Percentiles rank a stretch among this genome's conserved stretches.
phyloP scores from a whole-genome alignment of 352 stramenopile species.

The Phytophthora boehmeriae region DNA sequence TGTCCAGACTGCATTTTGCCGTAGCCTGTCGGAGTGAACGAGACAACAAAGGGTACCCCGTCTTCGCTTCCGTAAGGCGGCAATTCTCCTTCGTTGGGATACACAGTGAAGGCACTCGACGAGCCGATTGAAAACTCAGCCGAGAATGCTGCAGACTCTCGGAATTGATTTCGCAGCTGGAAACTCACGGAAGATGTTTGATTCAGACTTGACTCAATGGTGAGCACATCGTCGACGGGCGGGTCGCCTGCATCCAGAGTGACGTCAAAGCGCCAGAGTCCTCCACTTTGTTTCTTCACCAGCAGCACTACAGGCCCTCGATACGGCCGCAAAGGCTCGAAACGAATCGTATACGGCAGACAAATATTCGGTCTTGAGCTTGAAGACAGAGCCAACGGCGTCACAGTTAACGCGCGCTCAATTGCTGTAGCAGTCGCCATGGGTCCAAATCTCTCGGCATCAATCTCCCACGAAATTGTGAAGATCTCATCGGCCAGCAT shows the following conservation, averaged over 20 bases:
- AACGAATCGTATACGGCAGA: constrained; percentile 68
- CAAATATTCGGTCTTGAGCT: constrained; percentile 6
- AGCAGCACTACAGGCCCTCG: constrained; percentile 74
- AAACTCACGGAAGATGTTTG: constrained; percentile 88
- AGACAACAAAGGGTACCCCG: constrained; percentile 82
- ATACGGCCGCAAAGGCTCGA: constrained; percentile 90
- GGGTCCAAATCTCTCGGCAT: constrained; percentile 53
- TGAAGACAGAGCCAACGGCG: constrained; percentile 21
- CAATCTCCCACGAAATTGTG: constrained; percentile 68
- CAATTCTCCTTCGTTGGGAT: constrained; percentile 78
- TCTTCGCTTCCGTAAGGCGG: constrained; percentile 74
- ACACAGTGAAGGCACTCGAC: constrained; percentile 90
- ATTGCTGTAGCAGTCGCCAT: constrained; percentile 52
- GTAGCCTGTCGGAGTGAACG: constrained; percentile 92
- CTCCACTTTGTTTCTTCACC: constrained; percentile 80
- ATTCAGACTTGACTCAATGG: constrained; percentile 88
- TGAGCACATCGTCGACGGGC: constrained; percentile 84
- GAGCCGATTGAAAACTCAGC: constrained; percentile 90
- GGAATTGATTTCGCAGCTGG: constrained; percentile 89
- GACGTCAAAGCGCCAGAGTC: constrained; percentile 89
- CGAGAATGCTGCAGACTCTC: constrained; percentile 68
- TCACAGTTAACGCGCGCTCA: constrained; percentile 58
- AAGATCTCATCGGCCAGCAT: constrained; percentile 49
- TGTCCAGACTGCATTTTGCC: constrained; percentile 90
- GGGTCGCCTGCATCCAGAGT: constrained; percentile 82